A percentile compares a stretch with the other conserved stretches of the same genome.
Evolutionary conservation across 2,329 filamentous ascomycete genomes (phyloP).

Genomic region (Fusarium virguliforme): DNA sequence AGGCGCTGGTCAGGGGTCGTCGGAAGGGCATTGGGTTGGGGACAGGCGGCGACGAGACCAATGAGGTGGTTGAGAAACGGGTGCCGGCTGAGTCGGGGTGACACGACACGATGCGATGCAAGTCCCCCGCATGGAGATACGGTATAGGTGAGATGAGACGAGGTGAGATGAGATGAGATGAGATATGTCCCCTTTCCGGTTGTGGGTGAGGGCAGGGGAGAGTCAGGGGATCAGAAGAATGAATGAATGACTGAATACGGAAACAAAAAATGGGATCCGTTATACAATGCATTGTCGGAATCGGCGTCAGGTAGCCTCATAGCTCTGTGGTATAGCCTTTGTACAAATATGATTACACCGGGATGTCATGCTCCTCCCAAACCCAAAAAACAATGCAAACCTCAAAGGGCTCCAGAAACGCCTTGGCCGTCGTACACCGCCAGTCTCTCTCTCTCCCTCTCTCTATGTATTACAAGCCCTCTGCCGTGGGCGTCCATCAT

Average conservation of each 20-base stretch:
- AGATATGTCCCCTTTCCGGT: conserved; percentile 7
- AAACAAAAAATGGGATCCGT: conserved; percentile 18
- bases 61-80: conserved; percentile 16
- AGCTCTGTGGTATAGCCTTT: conserved; percentile 27
- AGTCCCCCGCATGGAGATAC: conserved; percentile 24
- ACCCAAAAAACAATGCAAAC: background rate
- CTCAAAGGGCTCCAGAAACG: conserved; percentile 3
- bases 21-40: conserved; percentile 81
- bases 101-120: conserved; percentile 31
- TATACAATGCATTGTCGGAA: conserved; percentile 35
- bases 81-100: conserved; percentile 31
- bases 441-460: background rate
- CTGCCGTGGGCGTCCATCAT: conserved; percentile 11
- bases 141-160: conserved; percentile 9
- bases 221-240: background rate
- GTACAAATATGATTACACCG: conserved; percentile 33
- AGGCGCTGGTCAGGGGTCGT: conserved; percentile 77
- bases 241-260: conserved; percentile 19
- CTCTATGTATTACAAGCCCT: conserved; percentile 3
- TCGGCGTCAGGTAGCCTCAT: conserved; percentile 33
- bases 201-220: conserved; percentile 1
- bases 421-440: conserved; percentile 11
- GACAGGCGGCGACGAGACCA: conserved; percentile 20
- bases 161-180: conserved; percentile 15
- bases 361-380: background rate